Evolutionary conservation across 1,139 yeast species (phyloP).

Genomic region (Trichomonascaceae sp.): DNA sequence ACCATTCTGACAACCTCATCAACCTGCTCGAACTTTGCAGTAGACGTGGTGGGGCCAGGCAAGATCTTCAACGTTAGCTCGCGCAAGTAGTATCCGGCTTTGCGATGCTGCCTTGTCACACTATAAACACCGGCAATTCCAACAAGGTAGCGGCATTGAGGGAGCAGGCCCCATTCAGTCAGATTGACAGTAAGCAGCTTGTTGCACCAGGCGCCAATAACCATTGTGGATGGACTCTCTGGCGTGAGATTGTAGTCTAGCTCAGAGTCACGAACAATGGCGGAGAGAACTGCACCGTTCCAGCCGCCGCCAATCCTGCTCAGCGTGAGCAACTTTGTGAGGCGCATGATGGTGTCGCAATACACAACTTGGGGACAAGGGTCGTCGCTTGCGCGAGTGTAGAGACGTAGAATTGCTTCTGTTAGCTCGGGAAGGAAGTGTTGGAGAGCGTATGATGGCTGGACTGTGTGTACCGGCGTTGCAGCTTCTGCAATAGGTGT

Average conservation of each 20-base stretch:
- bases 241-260: slow-evolving; percentile 13
- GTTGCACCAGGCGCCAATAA: slow-evolving; percentile 25
- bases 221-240: slow-evolving; percentile 15
- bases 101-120: slow-evolving; percentile 48
- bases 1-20: slow-evolving; percentile 3
- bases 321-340: slow-evolving; percentile 46
- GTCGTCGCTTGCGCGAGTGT: slow-evolving; percentile 53
- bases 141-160: slow-evolving; percentile 38
- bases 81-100: slow-evolving; percentile 56
- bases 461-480: neutral
- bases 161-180: slow-evolving; percentile 28
- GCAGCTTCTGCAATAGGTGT: neutral
- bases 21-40: slow-evolving; percentile 24
- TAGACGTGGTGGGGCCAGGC: slow-evolving; percentile 2
- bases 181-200: slow-evolving; percentile 37
- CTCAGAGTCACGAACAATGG: slow-evolving; percentile 27
- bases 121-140: slow-evolving; percentile 55
- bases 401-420: slow-evolving; percentile 40
- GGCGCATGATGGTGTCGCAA: slow-evolving; percentile 57
- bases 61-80: slow-evolving; percentile 39
- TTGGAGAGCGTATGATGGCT: slow-evolving; percentile 17
- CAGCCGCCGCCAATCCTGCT: slow-evolving; percentile 41
- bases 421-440: slow-evolving; percentile 41
- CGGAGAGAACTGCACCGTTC: slow-evolving; percentile 30
- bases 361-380: slow-evolving; percentile 74